phyloP scores from a whole-genome alignment of 176 grass and related monocot genomes.

The Aegilops bicornis region DNA sequence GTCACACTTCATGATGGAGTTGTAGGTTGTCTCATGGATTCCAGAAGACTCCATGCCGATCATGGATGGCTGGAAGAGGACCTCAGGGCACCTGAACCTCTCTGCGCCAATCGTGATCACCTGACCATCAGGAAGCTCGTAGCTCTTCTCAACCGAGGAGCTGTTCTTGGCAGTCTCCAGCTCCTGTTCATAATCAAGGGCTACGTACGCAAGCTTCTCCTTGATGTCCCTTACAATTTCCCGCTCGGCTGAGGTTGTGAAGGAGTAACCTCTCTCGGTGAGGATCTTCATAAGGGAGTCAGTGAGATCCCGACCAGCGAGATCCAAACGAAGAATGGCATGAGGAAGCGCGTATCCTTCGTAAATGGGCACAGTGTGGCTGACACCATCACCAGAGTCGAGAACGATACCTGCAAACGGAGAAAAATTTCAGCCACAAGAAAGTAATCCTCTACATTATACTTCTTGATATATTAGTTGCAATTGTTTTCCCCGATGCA shows the following conservation, averaged over 20 bases:
- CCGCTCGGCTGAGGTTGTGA: conserved; percentile 65
- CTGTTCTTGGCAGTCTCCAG: conserved; percentile 75
- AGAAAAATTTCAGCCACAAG: conserved; percentile 21
- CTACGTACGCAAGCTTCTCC: conserved; percentile 74
- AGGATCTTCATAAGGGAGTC: conserved; percentile 80
- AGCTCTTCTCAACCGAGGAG: conserved; percentile 73
- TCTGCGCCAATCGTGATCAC: conserved; percentile 74
- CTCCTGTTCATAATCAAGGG: conserved; percentile 70
- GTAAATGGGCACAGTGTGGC: conserved; percentile 72
- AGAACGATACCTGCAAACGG: conserved; percentile 57
- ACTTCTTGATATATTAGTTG: not conserved
- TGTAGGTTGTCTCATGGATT: conserved; percentile 83
- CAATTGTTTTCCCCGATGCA: not conserved
- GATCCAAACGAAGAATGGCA: conserved; percentile 75
- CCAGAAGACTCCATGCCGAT: conserved; percentile 76
- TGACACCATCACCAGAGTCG: conserved; percentile 85
- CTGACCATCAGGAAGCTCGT: conserved; percentile 76
- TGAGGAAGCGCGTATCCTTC: conserved; percentile 76
- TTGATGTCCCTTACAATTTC: conserved; percentile 86
- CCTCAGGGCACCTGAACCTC: conserved; percentile 85
- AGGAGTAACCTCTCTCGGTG: conserved; percentile 67
- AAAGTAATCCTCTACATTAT: not conserved
- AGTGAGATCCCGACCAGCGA: conserved; percentile 60
- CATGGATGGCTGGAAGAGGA: conserved; percentile 84
- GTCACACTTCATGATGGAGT: conserved; percentile 93